Base-by-base conservation (phyloP, 495 filamentous ascomycete species). In the Amniculicola lignicola region DNA sequence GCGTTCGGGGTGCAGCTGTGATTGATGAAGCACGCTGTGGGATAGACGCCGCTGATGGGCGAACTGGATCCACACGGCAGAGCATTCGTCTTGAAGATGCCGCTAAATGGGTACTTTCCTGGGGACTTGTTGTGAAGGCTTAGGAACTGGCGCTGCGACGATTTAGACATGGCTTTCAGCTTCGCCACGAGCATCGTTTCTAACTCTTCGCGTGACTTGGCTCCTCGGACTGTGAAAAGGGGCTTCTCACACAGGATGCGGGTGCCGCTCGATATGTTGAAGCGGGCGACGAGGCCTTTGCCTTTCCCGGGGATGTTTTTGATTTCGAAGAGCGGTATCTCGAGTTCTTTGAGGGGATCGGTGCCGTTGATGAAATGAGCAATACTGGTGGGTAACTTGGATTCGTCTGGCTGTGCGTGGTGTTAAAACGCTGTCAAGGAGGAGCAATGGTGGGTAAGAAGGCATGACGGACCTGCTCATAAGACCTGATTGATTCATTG, bases 41-140 rank as follows among this genome's bases (percentile, higher is more conserved):
- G 49, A 52, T 60, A 67, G 40, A 65, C 45, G 12, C 49, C 65
- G 24, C 58, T 46, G 6, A 57, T 18, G 1, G 29, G 16, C 9
- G 52, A 50, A 12, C 29, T 39, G 1, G 58, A 15, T 15, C 58
- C 52, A 22, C 51, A 57, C 3, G 58, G 44, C 40, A 61, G 52
- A 15, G 58, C 58, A 36, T 61, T 61, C 11, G 58, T 61, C 58
- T 57, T 61, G 19, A 56, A 33, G 22, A 45, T 61, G 22, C 38
- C 37, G 37, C 28, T 44, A 36, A 61, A 61, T n/a, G 58, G 58
- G 25, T 57, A 31, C 57, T 63, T 50, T 33, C 68, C 40, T 19
- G 71, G 70, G 49, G 62, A 71, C 54, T 69, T 73, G 58, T 78
- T 78, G 53, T 71, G 71, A 2, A 77, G 65, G 25, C 51, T 64